Base-by-base conservation (phyloP, 2,329 filamentous ascomycete species). In the Coniochaeta pulveracea region DNA sequence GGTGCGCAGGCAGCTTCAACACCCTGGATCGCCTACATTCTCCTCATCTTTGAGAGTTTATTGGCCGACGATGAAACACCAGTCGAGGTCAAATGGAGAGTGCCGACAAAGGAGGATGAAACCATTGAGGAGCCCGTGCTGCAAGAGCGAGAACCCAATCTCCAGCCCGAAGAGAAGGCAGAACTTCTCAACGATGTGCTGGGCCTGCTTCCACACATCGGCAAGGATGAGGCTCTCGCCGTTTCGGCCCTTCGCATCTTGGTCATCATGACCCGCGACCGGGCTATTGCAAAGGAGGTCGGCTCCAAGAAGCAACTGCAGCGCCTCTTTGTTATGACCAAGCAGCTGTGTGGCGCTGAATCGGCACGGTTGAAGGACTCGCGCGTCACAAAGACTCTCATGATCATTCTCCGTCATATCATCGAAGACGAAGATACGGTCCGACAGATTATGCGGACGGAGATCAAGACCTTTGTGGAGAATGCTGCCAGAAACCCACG, bases 351-450 rank as follows among this genome's bases (percentile, higher is more conserved):
- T 14, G 83, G 82, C 17, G 71, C 77, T 19, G 81, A 83, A 6
- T 83, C 85, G 19, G 73, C 82, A 35, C 79, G 80, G 35, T 69
- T 98, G 8, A 66, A 61, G 39, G 64, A 69, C 25, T 64, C 61
- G 3, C 63, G 61, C 34, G 58, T 73, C 24, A 61, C 64, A 3
- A 55, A 64, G 15, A 71, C 80, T 37, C 80, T 94, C 47, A 80
- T 96, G 70, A 72, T 89, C 10, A 80, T 95, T 34, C 63, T 98
- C 26, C 79, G 93, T 25, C 91, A 98, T 49, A 80, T 98, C 42
- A 75, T 96, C 34, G 91, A 98, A 56, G 93, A 98, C 48, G 85
- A 94, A 32, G 80, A 86, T 12, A 91, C 81, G 2, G 71, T 96
- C 39, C 85, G 83, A 43, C 85, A 95, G 51, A 79, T 94, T 39